Percentiles rank a stretch among this genome's conserved stretches.
phyloP scores from a whole-genome alignment of 2,329 filamentous ascomycete genomes.

The Ilyonectria sp. region DNA sequence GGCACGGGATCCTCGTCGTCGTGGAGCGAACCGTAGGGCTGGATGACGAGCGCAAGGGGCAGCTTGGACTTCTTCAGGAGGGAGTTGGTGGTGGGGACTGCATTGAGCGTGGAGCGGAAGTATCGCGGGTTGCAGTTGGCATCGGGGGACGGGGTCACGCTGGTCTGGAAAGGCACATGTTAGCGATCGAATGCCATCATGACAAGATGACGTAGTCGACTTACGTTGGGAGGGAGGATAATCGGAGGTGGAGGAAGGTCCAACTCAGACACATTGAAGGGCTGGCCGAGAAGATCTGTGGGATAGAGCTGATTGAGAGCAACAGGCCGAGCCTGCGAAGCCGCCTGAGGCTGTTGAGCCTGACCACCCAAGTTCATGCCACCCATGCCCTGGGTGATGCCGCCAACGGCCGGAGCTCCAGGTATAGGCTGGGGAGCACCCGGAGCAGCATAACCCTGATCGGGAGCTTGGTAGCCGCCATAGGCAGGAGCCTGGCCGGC shows the following conservation, averaged over 20 bases:
- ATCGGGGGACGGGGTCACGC: conserved; percentile 90
- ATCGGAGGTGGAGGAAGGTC: conserved; percentile 93
- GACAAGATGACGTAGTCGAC: conserved; percentile 53
- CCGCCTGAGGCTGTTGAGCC: conserved; percentile 56
- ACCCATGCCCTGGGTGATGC: conserved; percentile 87
- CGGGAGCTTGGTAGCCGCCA: conserved; percentile 78
- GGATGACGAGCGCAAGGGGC: conserved; percentile 95
- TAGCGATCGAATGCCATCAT: conserved; percentile 49
- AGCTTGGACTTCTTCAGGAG: conserved; percentile 97
- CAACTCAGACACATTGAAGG: conserved; percentile 93
- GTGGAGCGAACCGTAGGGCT: conserved; percentile 93
- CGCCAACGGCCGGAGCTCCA: conserved; percentile 69
- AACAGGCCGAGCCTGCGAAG: conserved; percentile 61
- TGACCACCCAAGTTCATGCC: conserved; percentile 82
- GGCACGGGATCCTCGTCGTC: conserved; percentile 93
- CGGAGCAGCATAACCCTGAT: conserved; percentile 75
- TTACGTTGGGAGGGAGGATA: conserved; percentile 90
- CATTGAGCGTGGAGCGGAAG: conserved; percentile 94
- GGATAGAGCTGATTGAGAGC: conserved; percentile 91
- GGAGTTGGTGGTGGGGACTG: conserved; percentile 91
- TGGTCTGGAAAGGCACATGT: conserved; percentile 72
- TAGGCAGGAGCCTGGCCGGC: conserved; percentile 55
- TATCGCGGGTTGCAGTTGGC: conserved; percentile 96
- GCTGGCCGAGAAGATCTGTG: conserved; percentile 91
- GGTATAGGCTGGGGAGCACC: conserved; percentile 52